Evolutionary conservation across 768 basidiomycete genomes (phyloP), one percentile per base, ranked within the genome.

Genomic region (Botryobasidium botryosum): DNA sequence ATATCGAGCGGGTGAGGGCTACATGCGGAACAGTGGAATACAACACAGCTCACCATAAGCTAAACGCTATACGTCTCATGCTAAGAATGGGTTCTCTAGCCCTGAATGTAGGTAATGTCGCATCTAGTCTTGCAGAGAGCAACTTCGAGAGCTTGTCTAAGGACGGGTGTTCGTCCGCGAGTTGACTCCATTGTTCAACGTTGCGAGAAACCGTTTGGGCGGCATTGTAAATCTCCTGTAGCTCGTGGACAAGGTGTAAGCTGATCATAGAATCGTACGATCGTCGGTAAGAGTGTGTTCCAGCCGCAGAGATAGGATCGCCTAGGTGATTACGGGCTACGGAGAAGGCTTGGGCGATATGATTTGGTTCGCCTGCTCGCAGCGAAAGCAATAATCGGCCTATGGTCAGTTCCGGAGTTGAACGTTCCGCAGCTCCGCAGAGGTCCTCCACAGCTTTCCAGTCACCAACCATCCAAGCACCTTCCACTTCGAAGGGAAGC

Each of bases 381-480:
- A 94, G 77, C 4, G 87, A 77, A 7, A 92, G 64, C 17, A 97
- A 68, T 12, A 88, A 74, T 24, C 76, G 70, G 4, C 80, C 90
- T 43, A 91, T 77, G 29, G 78, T 72, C 27, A 79, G 67, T 23
- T 80, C 69, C 0, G 86, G 67, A 10, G 63, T 58, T n/a, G 68
- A 61, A 15, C 68, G 64, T 24, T 61, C 64, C 31, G 67, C 63
- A 35, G 24, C 45, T 40, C 10, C 56, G 18, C 77, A 69, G 35
- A 85, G 66, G 15, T 62, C 61, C 42, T 74, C 68, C 13, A 99
- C 81, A 41, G 82, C 80, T 2, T 71, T 68, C 90, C 91, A 97
- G 51, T 90, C 87, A 4, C 87, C 83, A 27, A 88, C 79, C 74
- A 91, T 91, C 80, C 90, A 92, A 1, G 87, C 84, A 49, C 88